Percentiles rank a stretch among this genome's conserved stretches.
Evolutionary conservation across 1,284 basidiomycete genomes (phyloP).

Genomic region (Ustilago crameri): DNA sequence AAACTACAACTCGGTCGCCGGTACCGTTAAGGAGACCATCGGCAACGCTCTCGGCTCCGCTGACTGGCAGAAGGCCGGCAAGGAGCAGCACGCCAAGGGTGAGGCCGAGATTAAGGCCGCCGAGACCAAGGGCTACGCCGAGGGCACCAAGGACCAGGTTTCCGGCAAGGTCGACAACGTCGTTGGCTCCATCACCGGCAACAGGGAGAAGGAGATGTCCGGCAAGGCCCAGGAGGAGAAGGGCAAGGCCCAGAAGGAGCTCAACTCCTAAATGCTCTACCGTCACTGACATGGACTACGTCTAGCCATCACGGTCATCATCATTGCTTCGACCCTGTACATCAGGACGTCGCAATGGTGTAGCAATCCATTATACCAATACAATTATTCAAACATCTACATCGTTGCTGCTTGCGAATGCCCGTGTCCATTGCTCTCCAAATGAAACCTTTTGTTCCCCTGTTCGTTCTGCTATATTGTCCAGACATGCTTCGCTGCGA

Average conservation of each 20-base stretch:
- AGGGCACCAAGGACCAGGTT: slow-evolving; percentile 60
- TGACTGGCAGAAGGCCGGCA: slow-evolving; percentile 55
- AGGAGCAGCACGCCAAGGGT: slow-evolving; percentile 61
- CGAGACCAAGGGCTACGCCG: slow-evolving; percentile 59
- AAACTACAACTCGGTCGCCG: slow-evolving; percentile 53
- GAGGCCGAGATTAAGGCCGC: slow-evolving; percentile 60
- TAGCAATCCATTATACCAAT: slow-evolving; percentile 28
- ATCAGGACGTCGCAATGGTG: slow-evolving; percentile 13
- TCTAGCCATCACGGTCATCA: too few relatives aligned
- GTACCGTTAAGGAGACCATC: slow-evolving; percentile 57
- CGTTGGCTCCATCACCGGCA: slow-evolving; percentile 56
- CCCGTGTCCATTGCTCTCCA: too few relatives aligned
- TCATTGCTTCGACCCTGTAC: too few relatives aligned
- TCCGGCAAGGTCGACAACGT: slow-evolving; percentile 60
- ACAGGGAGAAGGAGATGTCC: slow-evolving; percentile 53
- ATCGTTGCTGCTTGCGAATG: too few relatives aligned
- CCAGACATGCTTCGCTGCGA: too few relatives aligned
- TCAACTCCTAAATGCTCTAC: slow-evolving; percentile 39
- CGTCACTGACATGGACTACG: slow-evolving; percentile 3
- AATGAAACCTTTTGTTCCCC: too few relatives aligned
- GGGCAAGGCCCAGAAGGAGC: slow-evolving; percentile 57
- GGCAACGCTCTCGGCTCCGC: slow-evolving; percentile 52
- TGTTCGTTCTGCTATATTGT: too few relatives aligned
- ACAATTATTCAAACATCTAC: slow-evolving; percentile 1
- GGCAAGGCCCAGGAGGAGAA: slow-evolving; percentile 56